Evolutionary conservation across 495 filamentous ascomycete genomes (phyloP), one percentile per base, ranked within the genome.

Genomic region (Saxispiralis lemnorum): DNA sequence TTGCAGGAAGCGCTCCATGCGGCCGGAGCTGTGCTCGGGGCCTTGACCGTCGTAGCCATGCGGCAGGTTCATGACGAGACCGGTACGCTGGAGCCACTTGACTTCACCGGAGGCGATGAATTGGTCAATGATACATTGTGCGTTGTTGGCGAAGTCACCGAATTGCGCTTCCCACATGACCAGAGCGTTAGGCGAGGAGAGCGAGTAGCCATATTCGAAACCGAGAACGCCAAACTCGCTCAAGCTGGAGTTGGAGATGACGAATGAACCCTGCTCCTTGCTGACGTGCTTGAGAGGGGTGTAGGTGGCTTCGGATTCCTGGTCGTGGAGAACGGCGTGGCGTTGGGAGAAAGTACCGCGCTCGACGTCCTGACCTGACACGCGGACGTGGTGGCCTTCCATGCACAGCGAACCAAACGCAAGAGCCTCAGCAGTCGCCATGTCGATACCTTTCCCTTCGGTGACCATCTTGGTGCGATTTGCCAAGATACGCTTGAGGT

Each of bases 121-220:
- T 66, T 97, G 89, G 63, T 97, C 89, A 57, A 95, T 86, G 65
- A 97, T 92, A 61, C 86, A 93, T 63, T 97, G 89, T 35, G 87
- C 84, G 63, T 94, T 96, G 73, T 97, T 97, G 68, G 87, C 89
- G 52, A 97, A 97, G 64, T 97, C 89, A 67, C 89, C 89, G 61
- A 97, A 97, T 66, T 97, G 89, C 28, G 89, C 89, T 64, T 97
- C 89, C 89, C 89, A 97, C 73, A 97, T 87, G 47, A 96, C 85
- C 21, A 97, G 73, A 33, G 88, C 89, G 60, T 93, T 88, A 32
- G 89, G 89, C 35, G 92, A 95, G 43, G 84, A 92, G 37, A 97
- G 65, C 7, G 92, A 96, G 68, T 97, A 97, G 54, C 89, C 89
- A 56, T 97, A 97, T 62, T 97, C 89, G 59, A 97, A 97, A 46